Evolutionary conservation across 2,329 filamentous ascomycete species (phyloP).

Genomic region (Stemphylium vesicarium): DNA sequence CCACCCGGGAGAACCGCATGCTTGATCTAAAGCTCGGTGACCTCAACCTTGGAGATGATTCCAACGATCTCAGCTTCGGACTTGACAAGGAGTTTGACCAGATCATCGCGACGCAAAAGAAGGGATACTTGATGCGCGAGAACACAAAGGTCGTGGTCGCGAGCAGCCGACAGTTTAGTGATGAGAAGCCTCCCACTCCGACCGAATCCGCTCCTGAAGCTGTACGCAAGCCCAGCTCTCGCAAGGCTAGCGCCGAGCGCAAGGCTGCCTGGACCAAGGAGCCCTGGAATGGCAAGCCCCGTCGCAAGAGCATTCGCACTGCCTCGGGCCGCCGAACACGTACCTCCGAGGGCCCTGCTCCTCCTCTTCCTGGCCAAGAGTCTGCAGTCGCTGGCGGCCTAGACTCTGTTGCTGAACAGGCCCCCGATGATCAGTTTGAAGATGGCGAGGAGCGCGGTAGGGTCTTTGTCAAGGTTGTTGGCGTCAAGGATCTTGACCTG

Average conservation of each 20-base stretch:
- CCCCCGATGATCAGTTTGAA: slow-evolving; percentile 67
- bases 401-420: slow-evolving; percentile 72
- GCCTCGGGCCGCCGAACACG: slow-evolving; percentile 65
- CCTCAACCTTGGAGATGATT: slow-evolving; percentile 74
- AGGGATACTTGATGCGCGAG: slow-evolving; percentile 97
- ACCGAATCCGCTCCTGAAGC: slow-evolving; percentile 44
- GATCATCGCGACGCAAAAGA: slow-evolving; percentile 97
- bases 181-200: slow-evolving; percentile 66
- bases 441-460: slow-evolving; percentile 87
- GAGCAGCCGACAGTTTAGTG: slow-evolving; percentile 67
- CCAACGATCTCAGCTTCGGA: slow-evolving; percentile 78
- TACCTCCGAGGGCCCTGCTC: slow-evolving; percentile 66
- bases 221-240: slow-evolving; percentile 71
- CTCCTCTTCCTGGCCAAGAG: slow-evolving; percentile 85
- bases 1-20: slow-evolving; percentile 55
- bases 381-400: slow-evolving; percentile 73
- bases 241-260: slow-evolving; percentile 72
- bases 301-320: slow-evolving; percentile 69
- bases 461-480: slow-evolving; percentile 98
- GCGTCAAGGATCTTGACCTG: slow-evolving; percentile 92
- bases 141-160: slow-evolving; percentile 97
- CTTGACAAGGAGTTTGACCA: slow-evolving; percentile 93
- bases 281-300: slow-evolving; percentile 86
- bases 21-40: slow-evolving; percentile 82
- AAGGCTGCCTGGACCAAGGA: slow-evolving; percentile 92